Evolutionary conservation across 495 filamentous ascomycete species (phyloP).

Genomic region (Penicillium longicatenatum): DNA sequence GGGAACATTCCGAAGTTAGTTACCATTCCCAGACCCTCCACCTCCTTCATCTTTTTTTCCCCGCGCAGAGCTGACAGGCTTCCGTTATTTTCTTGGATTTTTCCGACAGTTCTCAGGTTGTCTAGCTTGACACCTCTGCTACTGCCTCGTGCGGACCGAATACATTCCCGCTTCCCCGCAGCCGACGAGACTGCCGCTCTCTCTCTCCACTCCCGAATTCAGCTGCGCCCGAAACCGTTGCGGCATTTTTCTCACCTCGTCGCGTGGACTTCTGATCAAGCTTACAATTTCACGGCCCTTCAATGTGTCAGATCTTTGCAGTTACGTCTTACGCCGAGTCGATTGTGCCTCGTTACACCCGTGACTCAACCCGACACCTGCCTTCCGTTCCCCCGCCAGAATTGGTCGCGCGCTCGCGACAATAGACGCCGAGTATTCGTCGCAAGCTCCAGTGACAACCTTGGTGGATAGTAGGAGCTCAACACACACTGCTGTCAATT

Average conservation of each 20-base stretch:
- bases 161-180: conserved; percentile 30
- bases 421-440: conserved; percentile 11
- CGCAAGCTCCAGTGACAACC: not conserved
- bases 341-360: conserved; percentile 31
- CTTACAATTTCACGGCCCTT: conserved; percentile 15
- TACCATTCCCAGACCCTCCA: conserved; percentile 9
- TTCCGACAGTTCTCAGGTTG: not conserved
- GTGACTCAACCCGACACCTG: conserved; percentile 22
- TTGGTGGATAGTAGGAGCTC: not conserved
- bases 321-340: conserved; percentile 20
- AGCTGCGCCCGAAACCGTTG: conserved; percentile 28
- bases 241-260: conserved; percentile 28
- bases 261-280: conserved; percentile 11
- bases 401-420: conserved; percentile 28
- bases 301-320: conserved; percentile 29
- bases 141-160: conserved; percentile 7
- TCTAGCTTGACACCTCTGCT: not conserved
- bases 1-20: conserved; percentile 30
- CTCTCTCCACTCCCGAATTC: conserved; percentile 26
- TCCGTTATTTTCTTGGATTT: not conserved
- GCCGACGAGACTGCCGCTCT: conserved; percentile 21
- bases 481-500: not conserved
- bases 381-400: conserved; percentile 24
- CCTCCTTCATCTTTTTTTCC: conserved; percentile 8
- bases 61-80: not conserved